These are phyloP conservation scores for Aspergillus hiratsukae DNA, from an alignment of 2,329 filamentous ascomycete genomes.

Conservation along the genomic window DNA sequence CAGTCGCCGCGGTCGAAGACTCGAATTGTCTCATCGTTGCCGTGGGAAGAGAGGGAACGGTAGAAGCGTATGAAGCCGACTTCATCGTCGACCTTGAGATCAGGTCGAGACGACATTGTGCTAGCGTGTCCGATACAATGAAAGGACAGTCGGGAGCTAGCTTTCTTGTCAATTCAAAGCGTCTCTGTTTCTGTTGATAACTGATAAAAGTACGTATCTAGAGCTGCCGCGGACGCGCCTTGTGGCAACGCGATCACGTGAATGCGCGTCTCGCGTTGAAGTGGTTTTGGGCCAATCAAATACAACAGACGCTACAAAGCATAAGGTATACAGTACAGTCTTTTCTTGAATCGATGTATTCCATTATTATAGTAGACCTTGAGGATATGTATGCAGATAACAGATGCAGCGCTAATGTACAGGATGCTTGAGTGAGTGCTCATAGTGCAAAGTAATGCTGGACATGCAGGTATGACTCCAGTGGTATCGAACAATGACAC, in stretches of 20 bases:
- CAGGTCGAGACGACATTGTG: slow-evolving; percentile 66
- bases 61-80: slow-evolving; percentile 95
- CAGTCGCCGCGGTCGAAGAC: slow-evolving; percentile 93
- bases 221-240: slow-evolving; percentile 18
- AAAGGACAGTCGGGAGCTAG: slow-evolving; percentile 7
- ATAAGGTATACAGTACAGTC: background rate
- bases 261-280: slow-evolving; percentile 29
- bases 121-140: slow-evolving; percentile 11
- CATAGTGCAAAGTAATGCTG: slow-evolving; percentile 12
- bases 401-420: slow-evolving; percentile 18
- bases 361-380: background rate
- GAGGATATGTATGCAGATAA: background rate
- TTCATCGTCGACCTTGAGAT: slow-evolving; percentile 89
- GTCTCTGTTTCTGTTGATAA: background rate
- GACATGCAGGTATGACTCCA: slow-evolving; percentile 20
- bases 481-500: slow-evolving; percentile 6
- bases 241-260: slow-evolving; percentile 29
- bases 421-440: slow-evolving; percentile 24
- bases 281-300: slow-evolving; percentile 12
- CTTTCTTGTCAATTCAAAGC: slow-evolving; percentile 7
- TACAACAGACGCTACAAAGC: background rate
- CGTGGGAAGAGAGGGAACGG: slow-evolving; percentile 70
- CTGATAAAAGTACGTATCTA: background rate
- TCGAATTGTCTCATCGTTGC: slow-evolving; percentile 64
- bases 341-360: slow-evolving; percentile 1